Conservation (phyloP, 176 grass and related monocot genomes). For the Carex littledalei region DNA sequence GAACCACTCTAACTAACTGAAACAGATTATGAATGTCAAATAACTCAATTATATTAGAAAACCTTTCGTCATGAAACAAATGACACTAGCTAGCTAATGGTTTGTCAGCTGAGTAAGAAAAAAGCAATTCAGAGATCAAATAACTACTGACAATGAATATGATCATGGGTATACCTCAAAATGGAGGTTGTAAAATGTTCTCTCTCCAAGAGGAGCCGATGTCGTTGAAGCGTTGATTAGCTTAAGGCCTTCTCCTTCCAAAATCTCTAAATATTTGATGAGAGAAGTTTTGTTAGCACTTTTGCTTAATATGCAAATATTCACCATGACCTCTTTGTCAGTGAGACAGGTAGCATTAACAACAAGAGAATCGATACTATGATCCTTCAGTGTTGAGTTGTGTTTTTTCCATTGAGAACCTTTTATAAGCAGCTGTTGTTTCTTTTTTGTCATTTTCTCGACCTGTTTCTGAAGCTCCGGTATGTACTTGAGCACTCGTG, state of each 20-base stretch:
- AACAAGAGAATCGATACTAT: conserved; percentile 9
- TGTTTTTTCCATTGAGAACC: conserved; percentile 26
- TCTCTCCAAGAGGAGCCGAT: conserved; percentile 31
- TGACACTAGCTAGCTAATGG: too few species aligned
- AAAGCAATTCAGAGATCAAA: not conserved
- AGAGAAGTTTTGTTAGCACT: conserved; percentile 27
- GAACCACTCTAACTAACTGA: not conserved
- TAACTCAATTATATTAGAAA: not conserved
- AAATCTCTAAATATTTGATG: conserved; percentile 40
- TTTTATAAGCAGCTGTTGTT: conserved; percentile 39
- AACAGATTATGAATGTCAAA: not conserved
- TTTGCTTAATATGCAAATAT: conserved; percentile 44
- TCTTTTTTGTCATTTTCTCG: conserved; percentile 39
- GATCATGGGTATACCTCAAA: conserved; percentile 46
- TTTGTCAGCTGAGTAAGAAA: too few species aligned
- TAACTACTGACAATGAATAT: not conserved
- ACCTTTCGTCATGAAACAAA: not conserved
- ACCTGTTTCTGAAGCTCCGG: conserved; percentile 76
- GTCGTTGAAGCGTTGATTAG: conserved; percentile 52
- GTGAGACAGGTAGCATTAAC: conserved; percentile 54
- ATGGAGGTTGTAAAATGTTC: conserved; percentile 67
- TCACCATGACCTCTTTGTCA: conserved; percentile 70
- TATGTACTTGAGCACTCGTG: conserved; percentile 67
- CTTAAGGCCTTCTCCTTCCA: conserved; percentile 63
- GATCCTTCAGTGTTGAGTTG: not conserved